phyloP scores from a whole-genome alignment of 1,284 basidiomycete genomes.

The Rhodotorula mucilaginosa region DNA sequence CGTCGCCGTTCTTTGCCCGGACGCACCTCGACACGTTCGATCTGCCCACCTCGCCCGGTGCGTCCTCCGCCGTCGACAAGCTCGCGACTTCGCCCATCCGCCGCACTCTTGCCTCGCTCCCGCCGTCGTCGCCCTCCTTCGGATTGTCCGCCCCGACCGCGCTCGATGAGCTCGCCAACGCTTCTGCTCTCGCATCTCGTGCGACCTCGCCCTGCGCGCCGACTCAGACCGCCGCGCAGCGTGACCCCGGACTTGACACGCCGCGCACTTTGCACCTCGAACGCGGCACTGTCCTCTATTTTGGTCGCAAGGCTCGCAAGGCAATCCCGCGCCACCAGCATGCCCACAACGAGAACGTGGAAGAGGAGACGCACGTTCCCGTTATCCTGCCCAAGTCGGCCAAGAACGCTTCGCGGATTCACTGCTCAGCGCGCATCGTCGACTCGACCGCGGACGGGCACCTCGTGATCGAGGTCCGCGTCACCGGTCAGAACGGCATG shows the following conservation, averaged over 20 bases:
- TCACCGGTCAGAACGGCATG: slow-evolving; percentile 38
- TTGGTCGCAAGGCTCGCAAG: slow-evolving; percentile 38
- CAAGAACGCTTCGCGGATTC: slow-evolving; percentile 37
- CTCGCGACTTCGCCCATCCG: slow-evolving; percentile 8
- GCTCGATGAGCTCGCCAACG: neutral
- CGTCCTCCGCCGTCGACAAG: neutral
- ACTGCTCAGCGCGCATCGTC: slow-evolving; percentile 29
- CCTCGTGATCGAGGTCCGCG: slow-evolving; percentile 20
- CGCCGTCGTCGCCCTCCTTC: slow-evolving; percentile 24
- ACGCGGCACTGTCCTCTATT: slow-evolving; percentile 24
- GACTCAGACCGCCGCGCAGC: neutral
- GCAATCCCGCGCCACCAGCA: slow-evolving; percentile 6
- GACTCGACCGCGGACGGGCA: neutral
- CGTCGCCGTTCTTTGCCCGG: slow-evolving; percentile 27
- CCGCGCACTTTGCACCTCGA: slow-evolving; percentile 18
- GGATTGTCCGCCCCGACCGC: neutral
- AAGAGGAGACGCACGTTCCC: slow-evolving; percentile 12
- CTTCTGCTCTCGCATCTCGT: neutral
- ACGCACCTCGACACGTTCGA: slow-evolving; percentile 29
- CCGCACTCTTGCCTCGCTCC: slow-evolving; percentile 5
- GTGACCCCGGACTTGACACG: neutral
- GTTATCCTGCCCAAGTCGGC: slow-evolving; percentile 32
- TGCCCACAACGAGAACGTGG: neutral
- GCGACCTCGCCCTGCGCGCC: neutral
- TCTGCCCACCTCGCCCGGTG: slow-evolving; percentile 27